Base-by-base conservation (phyloP, 2,329 filamentous ascomycete genomes). In the Dothiorella sarmentorum region DNA sequence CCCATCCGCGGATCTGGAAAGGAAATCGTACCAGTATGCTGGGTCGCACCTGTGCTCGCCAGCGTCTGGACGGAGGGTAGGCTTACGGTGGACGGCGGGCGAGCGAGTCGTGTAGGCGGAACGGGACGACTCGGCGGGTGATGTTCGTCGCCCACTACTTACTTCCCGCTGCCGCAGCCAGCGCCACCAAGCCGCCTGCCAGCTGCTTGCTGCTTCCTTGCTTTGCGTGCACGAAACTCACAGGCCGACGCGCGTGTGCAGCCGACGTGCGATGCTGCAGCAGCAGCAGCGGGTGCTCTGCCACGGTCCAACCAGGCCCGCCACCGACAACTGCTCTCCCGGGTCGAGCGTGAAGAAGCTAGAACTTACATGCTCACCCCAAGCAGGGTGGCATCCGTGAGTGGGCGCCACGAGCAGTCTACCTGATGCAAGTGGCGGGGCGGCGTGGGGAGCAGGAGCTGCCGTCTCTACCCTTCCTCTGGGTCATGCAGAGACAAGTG, bases 21-120 rank as follows among this genome's bases (percentile, higher is more conserved):
- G n/a, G 43, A 37, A 51, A 51, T 51, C 45, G 45, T 51, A 13
- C 45, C 45, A 37, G 29, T 15, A 20, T 15, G n/a, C 31, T 18
- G 45, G 45, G 45, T 51, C 45, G 45, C 45, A 51, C 45, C 45
- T 51, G 45, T 51, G 45, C 45, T 51, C 45, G 10, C 45, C 45
- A 38, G 45, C 20, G 45, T n/a, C 45, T 51, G 20, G 31, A 51
- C 45, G 24, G 45, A 20, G 31, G 45, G 31, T 51, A 51, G 37
- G 45, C 45, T 51, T 51, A 51, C 45, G 37, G 45, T 22, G 29
- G 18, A 31, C 45, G 27, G 13, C 7, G 40, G 40, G 40, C 40
- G 29, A 43, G 40, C 40, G 40, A 43, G 40, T 43, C 40, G 45
- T 24, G 31, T 24, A 13, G 15, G 44, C 17, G 26, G 24, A 18